These are phyloP conservation scores for Saccharomycopsis guyanensis DNA, from an alignment of 805 yeast species.

Conservation along the genomic window DNA sequence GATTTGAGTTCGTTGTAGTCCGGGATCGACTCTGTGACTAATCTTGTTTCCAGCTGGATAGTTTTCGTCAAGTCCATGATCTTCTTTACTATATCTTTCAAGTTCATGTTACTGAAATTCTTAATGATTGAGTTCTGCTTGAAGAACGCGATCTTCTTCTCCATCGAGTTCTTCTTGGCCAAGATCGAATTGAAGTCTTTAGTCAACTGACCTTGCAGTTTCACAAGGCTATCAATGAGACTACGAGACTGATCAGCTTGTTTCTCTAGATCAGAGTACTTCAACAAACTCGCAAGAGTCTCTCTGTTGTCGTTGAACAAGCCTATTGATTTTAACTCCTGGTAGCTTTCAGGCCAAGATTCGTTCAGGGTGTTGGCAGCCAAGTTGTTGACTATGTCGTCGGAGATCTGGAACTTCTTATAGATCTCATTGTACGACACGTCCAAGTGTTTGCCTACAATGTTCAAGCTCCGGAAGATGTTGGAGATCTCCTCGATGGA, in stretches of 20 bases:
- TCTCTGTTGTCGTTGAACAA: constrained; percentile 24
- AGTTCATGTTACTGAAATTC: constrained; percentile 24
- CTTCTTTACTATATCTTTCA: constrained; percentile 21
- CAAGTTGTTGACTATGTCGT: constrained; percentile 33
- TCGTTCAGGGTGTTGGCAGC: constrained; percentile 36
- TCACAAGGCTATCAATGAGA: constrained; percentile 21
- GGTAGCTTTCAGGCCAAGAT: constrained; percentile 33
- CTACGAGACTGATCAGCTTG: constrained; percentile 29
- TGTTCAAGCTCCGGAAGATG: constrained; percentile 39
- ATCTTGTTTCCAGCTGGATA: constrained; percentile 24
- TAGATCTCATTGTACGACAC: constrained; percentile 43
- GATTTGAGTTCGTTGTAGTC: constrained; percentile 19
- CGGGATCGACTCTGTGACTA: constrained; percentile 20
- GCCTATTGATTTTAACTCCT: constrained; percentile 24
- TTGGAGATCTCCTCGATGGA: constrained; percentile 31
- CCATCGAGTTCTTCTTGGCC: constrained; percentile 35
- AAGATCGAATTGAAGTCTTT: constrained; percentile 28
- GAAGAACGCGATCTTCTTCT: constrained; percentile 34
- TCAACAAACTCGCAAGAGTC: constrained; percentile 30
- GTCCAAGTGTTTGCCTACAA: constrained; percentile 42
- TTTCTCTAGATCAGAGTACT: constrained; percentile 25
- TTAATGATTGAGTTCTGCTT: constrained; percentile 31
- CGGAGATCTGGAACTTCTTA: constrained; percentile 34
- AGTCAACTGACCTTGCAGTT: constrained; percentile 26
- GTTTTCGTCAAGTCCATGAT: constrained; percentile 21